Evolutionary conservation across 352 stramenopile species (phyloP).

Genomic region (Phytophthora capsici): DNA sequence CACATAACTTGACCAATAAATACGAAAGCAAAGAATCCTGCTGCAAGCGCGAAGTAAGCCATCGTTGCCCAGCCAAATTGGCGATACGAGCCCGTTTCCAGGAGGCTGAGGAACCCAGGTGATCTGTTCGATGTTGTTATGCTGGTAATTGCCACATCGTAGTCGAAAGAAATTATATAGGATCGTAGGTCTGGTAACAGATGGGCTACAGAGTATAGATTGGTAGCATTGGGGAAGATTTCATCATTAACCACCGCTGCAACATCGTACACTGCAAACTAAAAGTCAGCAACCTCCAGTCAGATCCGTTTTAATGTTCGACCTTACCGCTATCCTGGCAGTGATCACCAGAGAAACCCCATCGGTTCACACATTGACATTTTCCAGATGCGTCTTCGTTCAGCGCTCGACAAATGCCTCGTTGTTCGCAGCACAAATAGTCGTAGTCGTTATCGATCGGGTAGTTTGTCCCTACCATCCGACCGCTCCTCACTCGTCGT

Average conservation of each 20-base stretch:
- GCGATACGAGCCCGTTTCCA: conserved; percentile 45
- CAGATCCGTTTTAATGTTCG: neutral
- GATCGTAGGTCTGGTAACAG: conserved; percentile 59
- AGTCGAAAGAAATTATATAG: conserved; percentile 53
- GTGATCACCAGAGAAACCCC: conserved; percentile 72
- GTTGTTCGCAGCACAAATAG: conserved; percentile 69
- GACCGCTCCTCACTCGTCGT: conserved; percentile 64
- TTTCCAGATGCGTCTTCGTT: conserved; percentile 70
- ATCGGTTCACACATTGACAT: conserved; percentile 69
- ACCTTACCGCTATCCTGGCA: conserved; percentile 65
- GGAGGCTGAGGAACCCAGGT: conserved; percentile 24
- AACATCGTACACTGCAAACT: conserved; percentile 62
- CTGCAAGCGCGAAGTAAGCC: conserved; percentile 36
- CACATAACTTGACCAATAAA: conserved; percentile 60
- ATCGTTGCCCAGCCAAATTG: conserved; percentile 54
- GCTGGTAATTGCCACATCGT: conserved; percentile 34
- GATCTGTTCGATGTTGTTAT: neutral
- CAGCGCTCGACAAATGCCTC: conserved; percentile 45
- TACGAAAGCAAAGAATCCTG: conserved; percentile 30
- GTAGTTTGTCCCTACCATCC: conserved; percentile 65
- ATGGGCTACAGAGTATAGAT: conserved; percentile 38
- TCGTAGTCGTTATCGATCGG: conserved; percentile 81
- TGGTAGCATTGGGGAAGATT: conserved; percentile 44
- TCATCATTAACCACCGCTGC: conserved; percentile 50
- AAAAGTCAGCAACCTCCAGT: neutral